phyloP scores from a whole-genome alignment of 371 early-diverging fungal genomes.

The Mortierella sp. region DNA sequence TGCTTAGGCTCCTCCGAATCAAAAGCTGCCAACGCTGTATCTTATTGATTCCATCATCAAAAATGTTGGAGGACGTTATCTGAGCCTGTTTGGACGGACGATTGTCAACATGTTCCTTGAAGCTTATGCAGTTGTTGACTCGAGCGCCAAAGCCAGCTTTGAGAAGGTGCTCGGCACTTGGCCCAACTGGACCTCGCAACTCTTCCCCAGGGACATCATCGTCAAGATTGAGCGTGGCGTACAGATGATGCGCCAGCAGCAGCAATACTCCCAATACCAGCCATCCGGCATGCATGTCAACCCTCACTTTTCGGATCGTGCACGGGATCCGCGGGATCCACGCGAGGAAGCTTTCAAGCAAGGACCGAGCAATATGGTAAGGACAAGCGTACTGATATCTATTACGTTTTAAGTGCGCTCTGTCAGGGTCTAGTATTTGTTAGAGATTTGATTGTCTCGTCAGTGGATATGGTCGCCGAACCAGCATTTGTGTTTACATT shows the following conservation, averaged over 20 bases:
- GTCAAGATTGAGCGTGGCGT: constrained; percentile 68
- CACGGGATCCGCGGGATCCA: constrained; percentile 5
- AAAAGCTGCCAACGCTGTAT: constrained; percentile 90
- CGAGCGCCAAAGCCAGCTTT: constrained; percentile 71
- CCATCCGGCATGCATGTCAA: constrained; percentile 67
- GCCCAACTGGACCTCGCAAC: constrained; percentile 75
- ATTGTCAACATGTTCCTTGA: constrained; percentile 77
- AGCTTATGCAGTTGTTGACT: constrained; percentile 78
- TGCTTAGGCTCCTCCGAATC: constrained; percentile 74
- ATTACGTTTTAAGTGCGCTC: too few relatives aligned
- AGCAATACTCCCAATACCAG: constrained; percentile 18
- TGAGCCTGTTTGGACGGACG: constrained; percentile 74
- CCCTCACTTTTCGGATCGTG: constrained; percentile 64
- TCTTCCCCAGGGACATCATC: constrained; percentile 70
- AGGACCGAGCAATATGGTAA: constrained; percentile 56
- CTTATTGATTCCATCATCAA: constrained; percentile 94
- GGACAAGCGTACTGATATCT: too few relatives aligned
- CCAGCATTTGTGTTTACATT: too few relatives aligned
- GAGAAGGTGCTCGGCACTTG: constrained; percentile 84
- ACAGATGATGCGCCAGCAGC: constrained; percentile 49
- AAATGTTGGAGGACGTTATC: constrained; percentile 86
- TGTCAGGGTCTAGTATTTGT: too few relatives aligned
- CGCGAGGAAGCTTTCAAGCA: constrained; percentile 10
- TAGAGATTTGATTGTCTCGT: too few relatives aligned
- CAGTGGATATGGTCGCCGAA: too few relatives aligned